phyloP scores from a whole-genome alignment of 2,329 filamentous ascomycete species.

The Colletotrichum caudatum region DNA sequence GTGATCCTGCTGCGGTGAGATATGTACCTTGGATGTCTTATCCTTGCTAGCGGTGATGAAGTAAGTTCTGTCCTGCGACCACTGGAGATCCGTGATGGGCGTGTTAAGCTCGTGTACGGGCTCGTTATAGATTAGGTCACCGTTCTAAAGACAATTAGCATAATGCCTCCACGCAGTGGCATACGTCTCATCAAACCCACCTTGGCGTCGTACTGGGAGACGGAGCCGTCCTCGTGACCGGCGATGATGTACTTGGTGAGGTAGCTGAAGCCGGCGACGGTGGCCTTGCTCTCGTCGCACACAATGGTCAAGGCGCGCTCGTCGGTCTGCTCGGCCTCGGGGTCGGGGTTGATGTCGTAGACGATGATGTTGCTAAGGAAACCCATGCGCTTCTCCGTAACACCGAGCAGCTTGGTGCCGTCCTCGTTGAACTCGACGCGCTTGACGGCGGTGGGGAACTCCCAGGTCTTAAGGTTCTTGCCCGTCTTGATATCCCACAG shows the following conservation, averaged over 20 bases:
- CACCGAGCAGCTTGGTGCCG: constrained; percentile 87
- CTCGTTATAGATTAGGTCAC: constrained; percentile 83
- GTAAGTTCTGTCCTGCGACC: constrained; percentile 92
- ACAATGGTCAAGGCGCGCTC: constrained; percentile 89
- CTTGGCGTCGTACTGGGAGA: constrained; percentile 94
- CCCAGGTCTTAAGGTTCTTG: constrained; percentile 95
- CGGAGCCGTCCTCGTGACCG: constrained; percentile 94
- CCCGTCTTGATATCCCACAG: constrained; percentile 97
- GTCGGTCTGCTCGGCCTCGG: constrained; percentile 84
- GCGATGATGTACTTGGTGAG: constrained; percentile 96
- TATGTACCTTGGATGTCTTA: constrained; percentile 86
- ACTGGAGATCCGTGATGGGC: constrained; percentile 93
- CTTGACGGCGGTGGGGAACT: constrained; percentile 97
- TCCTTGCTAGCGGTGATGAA: constrained; percentile 99
- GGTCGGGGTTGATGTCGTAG: constrained; percentile 87
- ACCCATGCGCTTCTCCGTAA: constrained; percentile 99
- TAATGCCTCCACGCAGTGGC: background rate
- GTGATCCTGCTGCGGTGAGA: background rate
- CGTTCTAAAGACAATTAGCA: constrained; percentile 63
- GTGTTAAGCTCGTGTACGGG: constrained; percentile 87
- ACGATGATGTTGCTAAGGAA: constrained; percentile 95
- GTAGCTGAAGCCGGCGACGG: constrained; percentile 96
- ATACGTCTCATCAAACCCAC: constrained; percentile 53
- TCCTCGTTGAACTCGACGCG: constrained; percentile 97
- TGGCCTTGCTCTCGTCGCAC: constrained; percentile 96